Evolutionary conservation across 2,329 filamentous ascomycete species (phyloP), one percentile per base, ranked within the genome.

Genomic region (Lachnellula suecica): DNA sequence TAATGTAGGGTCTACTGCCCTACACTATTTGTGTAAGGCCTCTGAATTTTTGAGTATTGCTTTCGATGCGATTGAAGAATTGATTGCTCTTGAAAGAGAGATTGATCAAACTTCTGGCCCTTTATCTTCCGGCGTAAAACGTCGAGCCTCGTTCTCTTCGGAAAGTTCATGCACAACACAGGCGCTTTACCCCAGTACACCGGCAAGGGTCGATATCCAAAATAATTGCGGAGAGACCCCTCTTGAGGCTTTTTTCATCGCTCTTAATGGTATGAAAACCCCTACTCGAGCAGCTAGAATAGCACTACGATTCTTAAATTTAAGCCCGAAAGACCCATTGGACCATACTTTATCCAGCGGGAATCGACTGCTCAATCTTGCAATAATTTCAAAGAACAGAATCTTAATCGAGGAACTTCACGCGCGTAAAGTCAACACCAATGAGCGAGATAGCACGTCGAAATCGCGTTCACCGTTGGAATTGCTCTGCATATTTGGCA

Each of bases 201-300:
- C n/a, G n/a, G 27, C 27, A 7, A 31, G 13, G 13, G 27, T 49
- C 10, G 25, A 49, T 42, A 49, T 49, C 31, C 29, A 7, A 2
- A 37, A 49, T 31, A 29, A 34, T 20, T 10, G 4, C 4, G 31
- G 20, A 34, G 25, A 29, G 31, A 42, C 47, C 6, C 22, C 47
- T 7, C 35, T 49, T 43, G 34, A 49, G 20, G 25, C 37, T 8
- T 49, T 49, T 24, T 49, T 49, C 29, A 31, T 7, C 29, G 34
- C 13, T 3, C 22, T 49, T 22, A 22, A n/a, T n/a, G n/a, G n/a
- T n/a, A n/a, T n/a, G n/a, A n/a, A n/a, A n/a, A n/a, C n/a, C n/a
- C n/a, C n/a, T n/a, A n/a, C n/a, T n/a, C n/a, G n/a, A n/a, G n/a
- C n/a, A n/a, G n/a, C n/a, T n/a, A n/a, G n/a, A n/a, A n/a, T n/a